Evolutionary conservation across 371 early-diverging fungal species (phyloP), one percentile per base, ranked within the genome.

Genomic region (Basidiobolus meristosporus): DNA sequence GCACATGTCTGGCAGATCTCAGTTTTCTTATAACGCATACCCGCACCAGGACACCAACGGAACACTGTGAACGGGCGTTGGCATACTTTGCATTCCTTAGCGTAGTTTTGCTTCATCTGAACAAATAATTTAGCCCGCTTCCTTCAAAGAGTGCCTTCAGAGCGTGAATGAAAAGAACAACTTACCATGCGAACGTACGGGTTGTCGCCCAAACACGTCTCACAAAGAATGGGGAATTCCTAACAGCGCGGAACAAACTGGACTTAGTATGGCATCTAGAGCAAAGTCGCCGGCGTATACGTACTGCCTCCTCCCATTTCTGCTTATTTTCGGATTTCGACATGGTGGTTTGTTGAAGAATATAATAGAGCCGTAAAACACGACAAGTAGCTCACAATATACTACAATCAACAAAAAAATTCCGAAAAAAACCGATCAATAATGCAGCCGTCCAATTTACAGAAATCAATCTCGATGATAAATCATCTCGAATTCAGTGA

Each of bases 1-100:
- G 98, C 82, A 53, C 98, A 97, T 0, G 84, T 83, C 55, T 89
- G 87, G 50, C 98, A 97, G 36, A 97, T 82, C 53, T 95, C 93
- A 0, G 98, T 97, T 67, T 90, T 90, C 54, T 91, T 93, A 63
- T 78, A 82, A 41, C 96, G 77, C 86, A 82, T 82, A 10, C 85
- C 86, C 11, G 73, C 70, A 11, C 98, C 97, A 12, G 98, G 98
- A 31, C 70, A 58, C 98, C 98, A 97, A 32, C 87, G 77, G 56
- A 93, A 96, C 19, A 91, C 76, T n/a, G 98, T 95, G 51, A 90
- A 97, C 1, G 97, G 89, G 31, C 88, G 65, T 30, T 60, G 56
- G 51, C 97, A 97, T 56, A 68, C 77, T 51, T 91, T 95, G 74
- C 96, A 97, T 57, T 90, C 93, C 52, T 76, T 78, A 34, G 88